These are phyloP conservation scores for Saccharomycopsis malanga DNA, from an alignment of 805 yeast genomes.

Conservation along the genomic window DNA sequence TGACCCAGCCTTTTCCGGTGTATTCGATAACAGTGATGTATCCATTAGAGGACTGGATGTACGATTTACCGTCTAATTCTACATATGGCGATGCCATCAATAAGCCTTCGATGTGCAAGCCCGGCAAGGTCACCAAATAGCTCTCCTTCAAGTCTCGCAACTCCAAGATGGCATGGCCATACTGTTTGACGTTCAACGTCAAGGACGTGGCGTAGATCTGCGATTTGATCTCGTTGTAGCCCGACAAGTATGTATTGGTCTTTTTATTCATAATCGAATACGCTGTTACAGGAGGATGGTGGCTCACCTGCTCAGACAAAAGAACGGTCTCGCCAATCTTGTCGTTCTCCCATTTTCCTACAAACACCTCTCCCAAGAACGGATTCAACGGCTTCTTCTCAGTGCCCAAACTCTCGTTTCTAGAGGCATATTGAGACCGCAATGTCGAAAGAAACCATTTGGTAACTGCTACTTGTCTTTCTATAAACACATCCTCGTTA, in stretches of 20 bases:
- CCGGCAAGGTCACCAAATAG: conserved; percentile 83
- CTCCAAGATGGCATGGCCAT: conserved; percentile 78
- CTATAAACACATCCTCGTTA: conserved; percentile 44
- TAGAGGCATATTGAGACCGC: conserved; percentile 87
- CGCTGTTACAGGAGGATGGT: conserved; percentile 97
- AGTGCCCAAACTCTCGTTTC: conserved; percentile 87
- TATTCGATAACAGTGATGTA: conserved; percentile 66
- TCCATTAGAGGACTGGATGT: conserved; percentile 77
- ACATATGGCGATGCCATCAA: conserved; percentile 88
- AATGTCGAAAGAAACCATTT: conserved; percentile 89
- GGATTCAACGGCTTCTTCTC: conserved; percentile 98
- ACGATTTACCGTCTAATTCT: conserved; percentile 85
- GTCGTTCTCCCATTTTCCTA: conserved; percentile 75
- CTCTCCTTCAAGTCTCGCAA: conserved; percentile 56
- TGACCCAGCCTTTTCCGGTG: conserved; percentile 89
- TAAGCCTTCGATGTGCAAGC: conserved; percentile 91
- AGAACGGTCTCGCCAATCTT: conserved; percentile 69
- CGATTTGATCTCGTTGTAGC: conserved; percentile 85
- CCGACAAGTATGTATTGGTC: conserved; percentile 65
- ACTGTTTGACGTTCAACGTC: conserved; percentile 81
- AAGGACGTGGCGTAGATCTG: conserved; percentile 61
- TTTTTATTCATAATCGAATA: conserved; percentile 73
- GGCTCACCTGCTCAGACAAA: conserved; percentile 89
- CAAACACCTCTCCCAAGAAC: conserved; percentile 88
- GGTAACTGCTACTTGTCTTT: conserved; percentile 74